A percentile compares a stretch with the other conserved stretches of the same genome.
Conservation (phyloP, 1,139 yeast genomes). For the Suhomyces kunorum region DNA sequence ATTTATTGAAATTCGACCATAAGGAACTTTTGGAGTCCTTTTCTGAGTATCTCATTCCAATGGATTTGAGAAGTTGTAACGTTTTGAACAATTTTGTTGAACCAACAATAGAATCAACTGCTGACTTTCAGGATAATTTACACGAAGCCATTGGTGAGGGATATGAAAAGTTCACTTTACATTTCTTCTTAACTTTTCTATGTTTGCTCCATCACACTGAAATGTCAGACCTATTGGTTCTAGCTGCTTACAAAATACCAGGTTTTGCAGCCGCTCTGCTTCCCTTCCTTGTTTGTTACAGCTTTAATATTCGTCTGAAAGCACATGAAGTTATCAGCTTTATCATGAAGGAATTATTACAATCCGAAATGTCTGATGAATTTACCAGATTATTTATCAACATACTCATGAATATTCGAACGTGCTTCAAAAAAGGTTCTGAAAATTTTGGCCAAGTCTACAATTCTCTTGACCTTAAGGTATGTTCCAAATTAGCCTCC, state of each 20-base stretch:
- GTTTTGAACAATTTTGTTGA: conserved; percentile 22
- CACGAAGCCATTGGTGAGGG: conserved; percentile 10
- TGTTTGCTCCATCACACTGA: not conserved
- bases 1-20: not conserved
- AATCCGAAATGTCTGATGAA: not conserved
- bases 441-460: conserved; percentile 38
- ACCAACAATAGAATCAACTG: not conserved
- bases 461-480: conserved; percentile 30
- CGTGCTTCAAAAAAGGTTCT: conserved; percentile 39
- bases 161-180: conserved; percentile 6
- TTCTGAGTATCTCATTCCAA: conserved; percentile 27
- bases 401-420: conserved; percentile 45
- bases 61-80: conserved; percentile 37
- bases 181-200: conserved; percentile 16
- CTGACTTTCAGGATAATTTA: not conserved
- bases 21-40: not conserved
- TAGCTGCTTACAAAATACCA: conserved; percentile 26
- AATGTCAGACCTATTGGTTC: conserved; percentile 21
- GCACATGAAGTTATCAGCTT: conserved; percentile 14
- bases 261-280: conserved; percentile 25
- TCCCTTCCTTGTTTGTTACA: conserved; percentile 29
- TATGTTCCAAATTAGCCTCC: conserved; percentile 38
- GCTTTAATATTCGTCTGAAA: conserved; percentile 20
- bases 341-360: not conserved
- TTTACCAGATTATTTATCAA: conserved; percentile 32